Base-by-base conservation (phyloP, 2,329 filamentous ascomycete genomes). In the Paecilomyces fulvus region DNA sequence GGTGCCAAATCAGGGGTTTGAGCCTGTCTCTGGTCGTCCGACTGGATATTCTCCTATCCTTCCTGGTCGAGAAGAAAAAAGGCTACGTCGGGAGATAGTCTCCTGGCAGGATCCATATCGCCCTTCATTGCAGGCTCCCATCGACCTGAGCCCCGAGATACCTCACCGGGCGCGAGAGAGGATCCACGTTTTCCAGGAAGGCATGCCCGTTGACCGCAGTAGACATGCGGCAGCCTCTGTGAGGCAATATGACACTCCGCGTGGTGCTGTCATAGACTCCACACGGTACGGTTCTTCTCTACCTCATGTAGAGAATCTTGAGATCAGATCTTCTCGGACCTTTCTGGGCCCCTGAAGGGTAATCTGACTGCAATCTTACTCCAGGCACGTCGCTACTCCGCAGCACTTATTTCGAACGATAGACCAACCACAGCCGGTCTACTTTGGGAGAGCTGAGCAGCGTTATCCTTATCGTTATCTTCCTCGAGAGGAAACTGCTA, bases 391-490 rank as follows among this genome's bases (percentile, higher is more conserved):
- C 20, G 9, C 14, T 12, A 11, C 6, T 51, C 64, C 59, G 30
- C 59, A 56, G 37, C 59, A 61, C 8, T 54, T 49, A 9, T 60
- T 59, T 11, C 58, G 58, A 23, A 56, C 59, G 51, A 55, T 56
- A n/a, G 63, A 67, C 53, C 64, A 63, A 30, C 61, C 57, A 28
- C 58, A 60, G 49, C 63, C 66, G 25, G 58, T 63, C 21, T 65
- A 68, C 43, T 59, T 64, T 21, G 61, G 63, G 55, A 56, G 61
- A 33, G 59, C 61, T 20, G 63, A 66, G 50, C 63, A 58, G 12
- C 57, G 61, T 33, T 59, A 59, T 17, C 55, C 58, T 1, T 59
- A 56, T 20, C 58, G 63, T 56, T 30, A 61, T 48, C 51, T 65
- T 20, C 56, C 61, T 12, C 63, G 64, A 23, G 63, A 61, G 50